Conservation (phyloP, 1,139 yeast genomes). For the Scheffersomyces quercinus region DNA sequence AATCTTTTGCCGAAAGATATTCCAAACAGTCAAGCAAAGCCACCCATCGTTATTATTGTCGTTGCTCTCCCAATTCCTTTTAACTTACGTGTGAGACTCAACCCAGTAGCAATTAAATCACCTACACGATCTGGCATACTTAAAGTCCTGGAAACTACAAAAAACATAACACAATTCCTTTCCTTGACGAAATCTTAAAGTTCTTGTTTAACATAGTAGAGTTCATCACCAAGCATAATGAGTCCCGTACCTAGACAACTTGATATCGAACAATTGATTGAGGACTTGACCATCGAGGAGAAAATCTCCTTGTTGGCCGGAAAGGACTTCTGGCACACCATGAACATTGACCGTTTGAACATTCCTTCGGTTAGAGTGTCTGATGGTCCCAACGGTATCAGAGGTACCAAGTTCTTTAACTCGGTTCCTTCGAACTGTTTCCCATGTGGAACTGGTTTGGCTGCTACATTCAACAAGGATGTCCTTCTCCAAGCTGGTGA, state of each 20-base stretch:
- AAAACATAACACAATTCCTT: too few species aligned
- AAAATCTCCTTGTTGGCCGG: conserved; percentile 20
- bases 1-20: too few species aligned
- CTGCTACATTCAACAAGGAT: conserved; percentile 25
- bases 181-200: too few species aligned
- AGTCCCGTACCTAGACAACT: conserved; percentile 3
- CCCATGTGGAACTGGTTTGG: conserved; percentile 36
- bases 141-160: too few species aligned
- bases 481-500: conserved; percentile 44
- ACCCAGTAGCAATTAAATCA: too few species aligned
- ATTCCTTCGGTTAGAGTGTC: conserved; percentile 23
- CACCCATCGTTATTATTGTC: too few species aligned
- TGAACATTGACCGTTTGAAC: conserved; percentile 15
- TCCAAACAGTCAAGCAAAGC: too few species aligned
- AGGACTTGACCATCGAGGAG: conserved; percentile 19
- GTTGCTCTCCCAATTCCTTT: too few species aligned
- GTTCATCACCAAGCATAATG: neutral
- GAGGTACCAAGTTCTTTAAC: conserved; percentile 51
- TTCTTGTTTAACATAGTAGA: neutral
- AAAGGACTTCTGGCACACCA: conserved; percentile 24
- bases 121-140: too few species aligned
- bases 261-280: conserved; percentile 16
- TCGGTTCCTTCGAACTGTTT: conserved; percentile 52
- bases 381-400: conserved; percentile 58
- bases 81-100: too few species aligned